Evolutionary conservation across 352 stramenopile genomes (phyloP).

Genomic region (Phytopythium cucurbitacearum): DNA sequence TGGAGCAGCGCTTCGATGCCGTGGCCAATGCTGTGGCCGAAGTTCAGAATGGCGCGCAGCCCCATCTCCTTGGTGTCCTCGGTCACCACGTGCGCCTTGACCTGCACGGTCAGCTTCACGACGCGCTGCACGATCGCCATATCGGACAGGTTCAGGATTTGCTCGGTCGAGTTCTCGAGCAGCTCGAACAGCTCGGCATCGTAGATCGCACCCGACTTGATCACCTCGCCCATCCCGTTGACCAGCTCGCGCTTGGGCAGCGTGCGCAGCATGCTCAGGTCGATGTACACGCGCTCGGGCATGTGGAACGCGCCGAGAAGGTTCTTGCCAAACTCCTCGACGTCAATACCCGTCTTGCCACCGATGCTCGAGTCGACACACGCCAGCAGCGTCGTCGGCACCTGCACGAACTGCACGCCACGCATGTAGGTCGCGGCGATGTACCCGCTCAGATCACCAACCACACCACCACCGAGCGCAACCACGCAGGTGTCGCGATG

Average conservation of each 20-base stretch:
- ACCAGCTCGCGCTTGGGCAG: slow-evolving; percentile 96
- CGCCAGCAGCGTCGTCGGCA: slow-evolving; percentile 97
- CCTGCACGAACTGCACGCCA: slow-evolving; percentile 83
- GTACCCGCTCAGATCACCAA: slow-evolving; percentile 97
- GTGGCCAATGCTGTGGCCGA: slow-evolving; percentile 99
- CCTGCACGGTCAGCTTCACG: slow-evolving; percentile 67
- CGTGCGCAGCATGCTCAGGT: slow-evolving; percentile 91
- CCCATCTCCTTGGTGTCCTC: slow-evolving; percentile 95
- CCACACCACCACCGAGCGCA: slow-evolving; percentile 95
- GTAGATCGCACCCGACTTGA: slow-evolving; percentile 98
- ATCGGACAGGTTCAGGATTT: slow-evolving; percentile 53
- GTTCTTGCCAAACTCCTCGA: slow-evolving; percentile 94
- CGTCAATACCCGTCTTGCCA: slow-evolving; percentile 98
- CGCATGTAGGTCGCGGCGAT: slow-evolving; percentile 97
- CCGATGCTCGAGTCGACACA: slow-evolving; percentile 98
- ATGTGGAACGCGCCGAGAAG: slow-evolving; percentile 99
- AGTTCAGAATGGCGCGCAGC: slow-evolving; percentile 96
- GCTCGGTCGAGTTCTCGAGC: slow-evolving; percentile 90
- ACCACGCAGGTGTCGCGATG: slow-evolving; percentile 82
- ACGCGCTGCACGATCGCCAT: slow-evolving; percentile 68
- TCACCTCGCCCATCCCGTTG: slow-evolving; percentile 94
- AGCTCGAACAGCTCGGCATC: slow-evolving; percentile 93
- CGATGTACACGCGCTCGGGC: slow-evolving; percentile 95
- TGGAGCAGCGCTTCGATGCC: slow-evolving; percentile 96
- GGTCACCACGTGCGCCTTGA: slow-evolving; percentile 96